Percentiles rank a stretch among this genome's conserved stretches.
Conservation (phyloP, 164 flowering plant species). For the Tinospora cordifolia region DNA sequence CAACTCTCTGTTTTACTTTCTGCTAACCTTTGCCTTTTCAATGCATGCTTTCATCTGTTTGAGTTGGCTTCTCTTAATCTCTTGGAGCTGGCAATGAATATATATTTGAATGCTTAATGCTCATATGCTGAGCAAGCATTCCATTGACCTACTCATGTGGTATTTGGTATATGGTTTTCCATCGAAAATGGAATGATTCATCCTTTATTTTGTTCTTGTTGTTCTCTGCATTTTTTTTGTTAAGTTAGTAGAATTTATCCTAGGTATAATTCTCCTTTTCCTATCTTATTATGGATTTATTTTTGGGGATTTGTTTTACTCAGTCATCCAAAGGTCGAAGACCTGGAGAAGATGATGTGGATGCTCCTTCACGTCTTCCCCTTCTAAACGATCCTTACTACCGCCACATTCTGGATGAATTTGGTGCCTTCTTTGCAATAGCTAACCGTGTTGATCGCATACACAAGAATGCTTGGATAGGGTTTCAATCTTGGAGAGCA, state of each 20-base stretch:
- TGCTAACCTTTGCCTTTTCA: not conserved
- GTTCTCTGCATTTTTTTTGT: not conserved
- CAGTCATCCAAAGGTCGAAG: conserved; percentile 89
- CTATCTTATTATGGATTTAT: not conserved
- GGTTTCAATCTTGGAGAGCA: conserved; percentile 95
- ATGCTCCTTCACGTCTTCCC: conserved; percentile 84
- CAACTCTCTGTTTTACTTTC: not conserved
- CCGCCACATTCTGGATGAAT: conserved; percentile 71
- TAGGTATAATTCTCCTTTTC: not conserved
- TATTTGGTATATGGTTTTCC: not conserved
- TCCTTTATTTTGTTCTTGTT: not conserved
- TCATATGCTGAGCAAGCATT: not conserved
- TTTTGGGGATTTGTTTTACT: conserved; percentile 12
- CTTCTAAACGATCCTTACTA: conserved; percentile 68
- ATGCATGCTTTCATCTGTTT: not conserved
- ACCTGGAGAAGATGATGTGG: conserved; percentile 75
- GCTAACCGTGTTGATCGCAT: conserved; percentile 80
- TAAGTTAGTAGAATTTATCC: not conserved
- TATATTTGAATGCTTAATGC: too few relatives aligned
- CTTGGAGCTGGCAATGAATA: not conserved
- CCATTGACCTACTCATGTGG: not conserved
- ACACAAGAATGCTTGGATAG: conserved; percentile 98
- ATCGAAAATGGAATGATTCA: not conserved
- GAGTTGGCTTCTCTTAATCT: not conserved
- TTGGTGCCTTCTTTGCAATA: conserved; percentile 85